phyloP scores from a whole-genome alignment of 306 rosid species.

The Luffa aegyptiaca region DNA sequence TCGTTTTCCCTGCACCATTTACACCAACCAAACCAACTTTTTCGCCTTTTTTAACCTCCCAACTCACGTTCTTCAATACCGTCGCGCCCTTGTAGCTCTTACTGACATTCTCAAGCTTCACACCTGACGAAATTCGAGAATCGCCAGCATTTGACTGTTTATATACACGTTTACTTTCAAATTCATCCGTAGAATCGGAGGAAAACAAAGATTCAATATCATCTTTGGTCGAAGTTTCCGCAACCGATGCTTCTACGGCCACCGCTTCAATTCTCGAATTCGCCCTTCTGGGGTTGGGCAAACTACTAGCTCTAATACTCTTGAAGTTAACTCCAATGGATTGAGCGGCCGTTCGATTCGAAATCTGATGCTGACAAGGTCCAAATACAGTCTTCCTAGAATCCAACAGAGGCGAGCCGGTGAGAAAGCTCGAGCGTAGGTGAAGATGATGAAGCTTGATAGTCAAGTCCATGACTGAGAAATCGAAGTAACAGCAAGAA shows the following conservation, averaged over 20 bases:
- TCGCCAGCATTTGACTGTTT: conserved; percentile 46
- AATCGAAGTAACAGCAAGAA: neutral
- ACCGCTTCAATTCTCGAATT: conserved; percentile 29
- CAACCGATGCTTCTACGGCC: conserved; percentile 32
- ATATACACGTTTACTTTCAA: conserved; percentile 25
- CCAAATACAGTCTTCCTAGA: conserved; percentile 24
- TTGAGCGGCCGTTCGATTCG: conserved; percentile 19
- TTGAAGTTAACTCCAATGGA: conserved; percentile 17
- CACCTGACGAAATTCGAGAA: conserved; percentile 71
- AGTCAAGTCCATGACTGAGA: conserved; percentile 44
- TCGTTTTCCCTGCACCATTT: conserved; percentile 91
- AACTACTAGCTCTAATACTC: conserved; percentile 18
- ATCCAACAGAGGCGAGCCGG: conserved; percentile 42
- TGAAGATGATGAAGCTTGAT: conserved; percentile 59
- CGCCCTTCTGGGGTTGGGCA: conserved; percentile 12
- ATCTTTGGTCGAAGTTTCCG: conserved; percentile 23
- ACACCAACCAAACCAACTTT: conserved; percentile 93
- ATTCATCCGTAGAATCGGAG: conserved; percentile 17
- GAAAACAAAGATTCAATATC: conserved; percentile 78
- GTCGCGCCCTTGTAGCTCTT: conserved; percentile 75
- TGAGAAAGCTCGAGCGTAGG: conserved; percentile 50
- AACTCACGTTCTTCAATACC: conserved; percentile 59
- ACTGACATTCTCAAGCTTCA: conserved; percentile 58
- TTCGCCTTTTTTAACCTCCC: conserved; percentile 93
- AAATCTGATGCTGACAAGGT: conserved; percentile 16